Conservation (phyloP, 352 stramenopile species). For the Globisporangium yorkense region DNA sequence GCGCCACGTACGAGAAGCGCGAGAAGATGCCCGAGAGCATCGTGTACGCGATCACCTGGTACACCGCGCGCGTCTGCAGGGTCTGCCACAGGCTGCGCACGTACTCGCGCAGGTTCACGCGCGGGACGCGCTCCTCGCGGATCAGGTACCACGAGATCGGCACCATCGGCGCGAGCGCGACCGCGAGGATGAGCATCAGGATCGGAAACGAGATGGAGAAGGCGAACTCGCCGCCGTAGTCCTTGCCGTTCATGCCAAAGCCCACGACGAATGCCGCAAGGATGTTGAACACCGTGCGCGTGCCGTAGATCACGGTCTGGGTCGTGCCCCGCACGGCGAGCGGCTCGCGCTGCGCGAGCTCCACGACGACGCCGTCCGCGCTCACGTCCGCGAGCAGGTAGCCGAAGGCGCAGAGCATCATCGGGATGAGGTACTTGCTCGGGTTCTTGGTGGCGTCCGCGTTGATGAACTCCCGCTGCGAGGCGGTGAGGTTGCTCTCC, state of each 20-base stretch:
- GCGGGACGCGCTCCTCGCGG: conserved; percentile 5
- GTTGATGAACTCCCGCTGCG: conserved; percentile 25
- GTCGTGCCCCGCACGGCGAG: conserved; percentile 23
- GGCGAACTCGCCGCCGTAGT: conserved; percentile 34
- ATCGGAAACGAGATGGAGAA: conserved; percentile 23
- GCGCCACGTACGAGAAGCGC: conserved; percentile 7
- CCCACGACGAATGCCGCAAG: conserved; percentile 14
- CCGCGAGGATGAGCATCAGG: conserved; percentile 20
- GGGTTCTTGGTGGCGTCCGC: conserved; percentile 6
- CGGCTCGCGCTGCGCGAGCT: conserved; percentile 24
- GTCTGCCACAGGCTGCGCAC: conserved; percentile 6
- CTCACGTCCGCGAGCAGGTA: conserved; percentile 56
- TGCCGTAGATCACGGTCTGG: conserved; percentile 17
- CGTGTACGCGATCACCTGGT: conserved; percentile 20
- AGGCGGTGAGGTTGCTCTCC: conserved; percentile 20
- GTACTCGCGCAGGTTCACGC: conserved; percentile 6
- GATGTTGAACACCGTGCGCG: conserved; percentile 17
- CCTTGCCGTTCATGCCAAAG: conserved; percentile 24
- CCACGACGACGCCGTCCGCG: conserved; percentile 37
- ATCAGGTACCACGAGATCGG: conserved; percentile 20
- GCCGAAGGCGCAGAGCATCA: conserved; percentile 45
- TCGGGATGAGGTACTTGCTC: conserved; percentile 27
- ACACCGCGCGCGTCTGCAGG: conserved; percentile 14
- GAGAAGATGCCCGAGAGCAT: conserved; percentile 14
- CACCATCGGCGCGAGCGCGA: conserved; percentile 9